These are phyloP conservation scores for Andalucia godoyi DNA, from an alignment of 78 protist species.

Conservation along the genomic window DNA sequence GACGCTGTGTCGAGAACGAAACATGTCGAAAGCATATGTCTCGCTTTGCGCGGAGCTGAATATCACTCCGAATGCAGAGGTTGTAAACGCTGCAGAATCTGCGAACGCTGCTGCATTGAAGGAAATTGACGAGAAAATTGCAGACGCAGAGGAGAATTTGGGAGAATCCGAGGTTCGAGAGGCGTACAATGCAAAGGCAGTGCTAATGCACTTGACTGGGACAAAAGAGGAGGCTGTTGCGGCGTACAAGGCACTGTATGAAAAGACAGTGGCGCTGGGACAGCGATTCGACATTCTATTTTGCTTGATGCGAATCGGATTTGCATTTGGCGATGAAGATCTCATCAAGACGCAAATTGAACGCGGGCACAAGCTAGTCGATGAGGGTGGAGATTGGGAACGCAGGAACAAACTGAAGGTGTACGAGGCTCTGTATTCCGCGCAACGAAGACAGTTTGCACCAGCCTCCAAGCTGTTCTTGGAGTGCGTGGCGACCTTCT, in stretches of 20 bases:
- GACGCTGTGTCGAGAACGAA: not conserved
- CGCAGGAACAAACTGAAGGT: slow-evolving; percentile 90
- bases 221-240: slow-evolving; percentile 63
- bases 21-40: slow-evolving; percentile 63
- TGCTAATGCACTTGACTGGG: slow-evolving; percentile 60
- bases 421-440: slow-evolving; percentile 66
- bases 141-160: slow-evolving; percentile 72
- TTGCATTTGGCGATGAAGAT: slow-evolving; percentile 66
- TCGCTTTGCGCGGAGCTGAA: slow-evolving; percentile 32
- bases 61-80: slow-evolving; percentile 28
- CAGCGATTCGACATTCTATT: slow-evolving; percentile 78
- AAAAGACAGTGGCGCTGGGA: slow-evolving; percentile 83
- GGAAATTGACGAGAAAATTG: slow-evolving; percentile 44
- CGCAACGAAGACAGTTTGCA: slow-evolving; percentile 67
- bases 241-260: slow-evolving; percentile 28
- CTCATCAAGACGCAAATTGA: slow-evolving; percentile 45
- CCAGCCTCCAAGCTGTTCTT: slow-evolving; percentile 61
- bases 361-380: slow-evolving; percentile 49
- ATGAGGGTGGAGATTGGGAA: slow-evolving; percentile 96
- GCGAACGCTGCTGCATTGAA: slow-evolving; percentile 32
- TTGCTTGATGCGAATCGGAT: slow-evolving; percentile 61
- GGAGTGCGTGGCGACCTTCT: slow-evolving; percentile 79
- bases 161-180: slow-evolving; percentile 94
- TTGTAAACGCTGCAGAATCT: slow-evolving; percentile 2
- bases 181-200: slow-evolving; percentile 54